Conservation (phyloP, 768 basidiomycete genomes). For the Boletus tylopilopsis region DNA sequence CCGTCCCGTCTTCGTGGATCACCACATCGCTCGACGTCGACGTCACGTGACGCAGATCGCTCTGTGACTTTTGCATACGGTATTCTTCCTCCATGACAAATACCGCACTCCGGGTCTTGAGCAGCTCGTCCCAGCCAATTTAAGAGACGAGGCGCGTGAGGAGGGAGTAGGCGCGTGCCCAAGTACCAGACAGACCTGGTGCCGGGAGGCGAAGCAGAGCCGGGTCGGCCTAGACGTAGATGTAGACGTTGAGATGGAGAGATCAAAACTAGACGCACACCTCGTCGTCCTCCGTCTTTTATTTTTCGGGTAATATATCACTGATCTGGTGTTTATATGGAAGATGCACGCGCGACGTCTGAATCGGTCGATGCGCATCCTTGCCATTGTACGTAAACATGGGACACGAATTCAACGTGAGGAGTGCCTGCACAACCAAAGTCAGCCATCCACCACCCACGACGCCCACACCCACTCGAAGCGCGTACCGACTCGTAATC, state of each 20-base stretch:
- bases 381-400: conserved; percentile 99
- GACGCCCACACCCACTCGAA: not conserved
- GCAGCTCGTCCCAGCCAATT: conserved; percentile 98
- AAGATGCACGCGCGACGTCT: conserved; percentile 76
- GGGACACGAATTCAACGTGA: conserved; percentile 97
- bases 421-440: conserved; percentile 73
- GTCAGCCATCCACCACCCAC: too few species aligned
- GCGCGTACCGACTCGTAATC: conserved; percentile 66
- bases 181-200: conserved; percentile 91
- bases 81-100: conserved; percentile 99
- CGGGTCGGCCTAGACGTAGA: conserved; percentile 69
- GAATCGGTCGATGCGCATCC: conserved; percentile 82
- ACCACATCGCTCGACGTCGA: too few species aligned
- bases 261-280: too few species aligned
- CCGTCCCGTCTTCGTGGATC: too few species aligned
- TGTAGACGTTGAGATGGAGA: too few species aligned
- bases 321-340: conserved; percentile 84
- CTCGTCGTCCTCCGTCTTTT: conserved; percentile 82
- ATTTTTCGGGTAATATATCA: conserved; percentile 85
- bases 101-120: conserved; percentile 89
- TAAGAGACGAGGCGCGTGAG: conserved; percentile 88
- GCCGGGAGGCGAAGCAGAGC: conserved; percentile 93
- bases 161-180: conserved; percentile 90
- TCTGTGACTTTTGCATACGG: conserved; percentile 88
- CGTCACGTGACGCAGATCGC: conserved; percentile 57